Conservation (phyloP, 1,284 basidiomycete genomes). For the Cutaneotrichosporon daszewskae region DNA sequence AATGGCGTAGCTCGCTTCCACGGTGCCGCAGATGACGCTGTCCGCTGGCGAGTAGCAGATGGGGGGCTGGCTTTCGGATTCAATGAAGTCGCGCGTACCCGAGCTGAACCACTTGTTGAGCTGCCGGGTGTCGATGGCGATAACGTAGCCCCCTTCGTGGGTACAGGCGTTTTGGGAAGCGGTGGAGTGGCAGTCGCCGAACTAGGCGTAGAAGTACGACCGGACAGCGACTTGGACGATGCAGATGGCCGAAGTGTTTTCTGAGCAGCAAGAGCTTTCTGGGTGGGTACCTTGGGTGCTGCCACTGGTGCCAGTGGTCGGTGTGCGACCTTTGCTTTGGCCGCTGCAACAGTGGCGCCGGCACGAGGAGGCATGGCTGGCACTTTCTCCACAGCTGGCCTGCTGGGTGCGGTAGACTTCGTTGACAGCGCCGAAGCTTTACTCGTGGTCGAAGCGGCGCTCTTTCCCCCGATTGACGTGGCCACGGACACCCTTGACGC, state of each 20-base stretch:
- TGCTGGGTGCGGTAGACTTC: too few species aligned
- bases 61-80: slow-evolving; percentile 5
- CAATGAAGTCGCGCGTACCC: slow-evolving; percentile 8
- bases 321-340: too few species aligned
- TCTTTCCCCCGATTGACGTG: neutral
- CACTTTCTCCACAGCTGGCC: too few species aligned
- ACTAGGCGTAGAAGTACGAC: too few species aligned
- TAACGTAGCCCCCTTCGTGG: too few species aligned
- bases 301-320: too few species aligned
- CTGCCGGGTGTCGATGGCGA: neutral
- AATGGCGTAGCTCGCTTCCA: slow-evolving; percentile 21
- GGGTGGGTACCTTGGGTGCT: too few species aligned
- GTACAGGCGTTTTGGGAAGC: slow-evolving; percentile 2
- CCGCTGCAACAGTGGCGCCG: too few species aligned
- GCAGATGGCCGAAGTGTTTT: slow-evolving; percentile 1
- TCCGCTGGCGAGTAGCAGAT: slow-evolving; percentile 11
- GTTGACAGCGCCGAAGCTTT: too few species aligned
- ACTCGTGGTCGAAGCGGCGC: slow-evolving; percentile 1
- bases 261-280: too few species aligned
- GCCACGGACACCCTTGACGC: neutral
- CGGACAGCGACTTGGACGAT: slow-evolving; percentile 6
- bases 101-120: neutral
- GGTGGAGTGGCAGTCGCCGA: neutral
- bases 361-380: too few species aligned
- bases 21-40: slow-evolving; percentile 7